phyloP scores from a whole-genome alignment of 2,329 filamentous ascomycete species.

The Hortaea werneckii region DNA sequence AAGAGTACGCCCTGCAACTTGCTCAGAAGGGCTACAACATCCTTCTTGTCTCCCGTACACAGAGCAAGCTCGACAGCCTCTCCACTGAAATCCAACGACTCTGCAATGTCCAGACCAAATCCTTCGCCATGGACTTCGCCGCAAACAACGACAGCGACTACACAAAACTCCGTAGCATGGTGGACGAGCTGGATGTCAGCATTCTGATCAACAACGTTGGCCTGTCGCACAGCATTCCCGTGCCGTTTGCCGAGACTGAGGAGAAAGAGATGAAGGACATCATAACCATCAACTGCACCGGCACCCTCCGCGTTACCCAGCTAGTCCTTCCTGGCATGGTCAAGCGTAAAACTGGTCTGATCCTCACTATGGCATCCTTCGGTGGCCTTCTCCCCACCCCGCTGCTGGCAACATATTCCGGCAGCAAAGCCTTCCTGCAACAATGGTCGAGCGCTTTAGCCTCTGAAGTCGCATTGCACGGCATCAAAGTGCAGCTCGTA shows the following conservation, averaged over 20 bases:
- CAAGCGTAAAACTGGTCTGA: conserved; percentile 72
- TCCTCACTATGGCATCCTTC: conserved; percentile 96
- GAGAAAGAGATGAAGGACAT: conserved; percentile 77
- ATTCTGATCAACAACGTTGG: conserved; percentile 97
- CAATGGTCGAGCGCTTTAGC: conserved; percentile 86
- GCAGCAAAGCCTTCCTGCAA: conserved; percentile 95
- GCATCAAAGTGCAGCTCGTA: conserved; percentile 82
- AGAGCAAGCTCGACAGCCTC: conserved; percentile 74
- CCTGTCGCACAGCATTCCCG: conserved; percentile 84
- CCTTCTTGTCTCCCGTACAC: conserved; percentile 88
- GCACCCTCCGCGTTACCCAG: conserved; percentile 79
- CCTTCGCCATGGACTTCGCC: conserved; percentile 84
- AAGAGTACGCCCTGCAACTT: conserved; percentile 87
- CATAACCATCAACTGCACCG: conserved; percentile 88
- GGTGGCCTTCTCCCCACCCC: conserved; percentile 87
- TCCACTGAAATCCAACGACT: conserved; percentile 64
- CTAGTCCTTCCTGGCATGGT: conserved; percentile 77
- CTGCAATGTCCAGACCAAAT: conserved; percentile 63
- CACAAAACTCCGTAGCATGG: conserved; percentile 55
- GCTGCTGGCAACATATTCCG: conserved; percentile 88
- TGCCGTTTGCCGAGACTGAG: conserved; percentile 72
- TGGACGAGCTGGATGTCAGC: conserved; percentile 60
- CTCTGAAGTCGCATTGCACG: conserved; percentile 67
- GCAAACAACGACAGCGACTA: conserved; percentile 73
- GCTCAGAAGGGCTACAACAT: conserved; percentile 89